These are phyloP conservation scores for Bondarzewia mesenterica DNA, from an alignment of 1,284 basidiomycete species.

Conservation along the genomic window DNA sequence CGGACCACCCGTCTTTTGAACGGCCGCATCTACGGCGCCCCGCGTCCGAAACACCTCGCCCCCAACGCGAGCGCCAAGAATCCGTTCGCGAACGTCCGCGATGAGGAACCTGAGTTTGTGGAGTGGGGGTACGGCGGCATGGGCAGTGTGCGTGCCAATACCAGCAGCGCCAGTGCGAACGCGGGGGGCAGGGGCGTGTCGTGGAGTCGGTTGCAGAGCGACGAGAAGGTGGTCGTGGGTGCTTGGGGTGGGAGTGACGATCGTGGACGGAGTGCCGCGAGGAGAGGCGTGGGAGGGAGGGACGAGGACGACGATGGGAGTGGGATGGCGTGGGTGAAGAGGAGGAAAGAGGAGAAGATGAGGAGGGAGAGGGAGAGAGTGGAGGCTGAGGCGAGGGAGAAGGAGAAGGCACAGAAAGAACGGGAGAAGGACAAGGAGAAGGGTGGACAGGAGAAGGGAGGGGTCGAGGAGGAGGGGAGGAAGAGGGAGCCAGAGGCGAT, in stretches of 20 bases:
- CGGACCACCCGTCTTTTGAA: constrained; percentile 44
- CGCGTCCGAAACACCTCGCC: constrained; percentile 17
- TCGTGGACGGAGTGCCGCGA: constrained; percentile 16
- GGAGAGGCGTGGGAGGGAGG: constrained; percentile 6
- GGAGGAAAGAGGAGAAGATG: constrained; percentile 47
- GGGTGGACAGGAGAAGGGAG: constrained; percentile 29
- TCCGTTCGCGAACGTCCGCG: constrained; percentile 29
- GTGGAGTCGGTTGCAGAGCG: constrained; percentile 36
- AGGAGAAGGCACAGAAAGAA: constrained; percentile 17
- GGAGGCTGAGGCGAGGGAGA: constrained; percentile 21
- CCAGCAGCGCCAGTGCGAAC: constrained; percentile 11
- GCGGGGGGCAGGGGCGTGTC: constrained; percentile 9
- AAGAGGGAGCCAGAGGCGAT: constrained; percentile 17
- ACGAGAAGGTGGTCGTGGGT: constrained; percentile 19
- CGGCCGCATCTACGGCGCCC: constrained; percentile 66
- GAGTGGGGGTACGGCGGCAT: constrained; percentile 84
- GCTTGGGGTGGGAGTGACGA: constrained; percentile 19
- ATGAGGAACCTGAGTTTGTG: constrained; percentile 68
- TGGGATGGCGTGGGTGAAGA: constrained; percentile 67
- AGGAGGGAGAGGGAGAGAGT: constrained; percentile 28
- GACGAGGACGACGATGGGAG: constrained; percentile 50
- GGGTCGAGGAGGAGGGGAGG: constrained; percentile 22
- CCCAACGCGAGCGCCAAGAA: constrained; percentile 13
- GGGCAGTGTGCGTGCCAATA: constrained; percentile 47
- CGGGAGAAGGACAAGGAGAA: constrained; percentile 45